A percentile compares a stretch with the other conserved stretches of the same genome.
These are phyloP conservation scores for Gastrolobium villosum DNA, from an alignment of 306 rosid genomes.

Conservation along the genomic window DNA sequence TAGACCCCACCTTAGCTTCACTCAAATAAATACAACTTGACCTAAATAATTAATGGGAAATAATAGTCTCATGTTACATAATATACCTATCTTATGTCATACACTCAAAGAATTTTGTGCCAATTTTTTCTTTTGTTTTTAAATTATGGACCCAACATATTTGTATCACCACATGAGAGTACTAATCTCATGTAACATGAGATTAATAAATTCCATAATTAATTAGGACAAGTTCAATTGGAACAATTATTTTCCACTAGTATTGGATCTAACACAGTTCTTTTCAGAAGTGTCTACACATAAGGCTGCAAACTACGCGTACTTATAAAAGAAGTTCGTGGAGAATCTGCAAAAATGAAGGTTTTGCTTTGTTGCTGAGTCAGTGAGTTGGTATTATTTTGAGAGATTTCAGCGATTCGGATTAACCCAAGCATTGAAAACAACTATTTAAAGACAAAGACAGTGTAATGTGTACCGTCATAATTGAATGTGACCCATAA, in stretches of 20 bases:
- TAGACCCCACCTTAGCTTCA: too few species aligned
- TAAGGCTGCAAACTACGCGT: conserved; percentile 35
- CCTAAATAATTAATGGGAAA: too few species aligned
- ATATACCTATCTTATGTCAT: too few species aligned
- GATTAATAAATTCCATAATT: too few species aligned
- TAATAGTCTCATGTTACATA: too few species aligned
- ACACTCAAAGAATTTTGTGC: too few species aligned
- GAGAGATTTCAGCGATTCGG: conserved; percentile 9
- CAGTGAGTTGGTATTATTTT: conserved; percentile 9
- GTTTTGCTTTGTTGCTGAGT: conserved; percentile 30
- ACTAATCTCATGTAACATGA: too few species aligned
- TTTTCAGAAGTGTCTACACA: conserved; percentile 33
- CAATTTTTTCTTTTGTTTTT: too few species aligned
- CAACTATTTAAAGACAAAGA: conserved; percentile 43
- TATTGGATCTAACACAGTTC: conserved; percentile 1
- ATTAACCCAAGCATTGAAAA: conserved; percentile 30
- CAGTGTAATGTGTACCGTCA: conserved; percentile 38
- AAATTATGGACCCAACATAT: too few species aligned
- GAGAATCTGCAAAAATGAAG: conserved; percentile 10
- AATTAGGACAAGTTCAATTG: background rate
- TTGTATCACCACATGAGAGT: too few species aligned
- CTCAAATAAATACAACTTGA: too few species aligned
- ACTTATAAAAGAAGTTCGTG: conserved; percentile 8
- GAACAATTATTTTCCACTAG: background rate
- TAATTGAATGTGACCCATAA: conserved; percentile 48